A percentile compares a stretch with the other conserved stretches of the same genome.
These are phyloP conservation scores for Penicillium soppii DNA, from an alignment of 495 filamentous ascomycete species.

Conservation along the genomic window DNA sequence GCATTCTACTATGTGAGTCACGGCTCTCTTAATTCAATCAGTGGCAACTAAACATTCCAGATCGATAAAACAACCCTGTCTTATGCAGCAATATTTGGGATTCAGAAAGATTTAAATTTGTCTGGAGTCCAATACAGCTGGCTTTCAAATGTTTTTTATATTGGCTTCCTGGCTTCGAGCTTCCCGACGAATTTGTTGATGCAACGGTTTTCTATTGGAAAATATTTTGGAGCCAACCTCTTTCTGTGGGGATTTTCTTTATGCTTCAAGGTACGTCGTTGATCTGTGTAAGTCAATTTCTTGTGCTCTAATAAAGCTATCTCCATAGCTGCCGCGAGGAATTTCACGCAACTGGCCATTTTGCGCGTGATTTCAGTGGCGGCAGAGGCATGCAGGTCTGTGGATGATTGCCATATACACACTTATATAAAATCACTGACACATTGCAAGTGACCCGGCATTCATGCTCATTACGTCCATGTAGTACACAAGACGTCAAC, in stretches of 20 bases:
- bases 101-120: slow-evolving; percentile 44
- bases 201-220: slow-evolving; percentile 49
- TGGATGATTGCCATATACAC: not conserved
- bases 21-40: too few relatives aligned
- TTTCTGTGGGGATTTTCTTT: slow-evolving; percentile 50
- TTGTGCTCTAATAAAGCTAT: slow-evolving; percentile 13
- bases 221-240: slow-evolving; percentile 51
- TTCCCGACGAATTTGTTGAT: slow-evolving; percentile 50
- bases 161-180: slow-evolving; percentile 51
- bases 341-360: slow-evolving; percentile 45
- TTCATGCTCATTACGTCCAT: slow-evolving; percentile 34
- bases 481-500: slow-evolving; percentile 48
- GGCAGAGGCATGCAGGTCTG: slow-evolving; percentile 44
- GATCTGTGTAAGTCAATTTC: too few relatives aligned
- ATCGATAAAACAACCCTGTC: slow-evolving; percentile 56
- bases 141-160: slow-evolving; percentile 55
- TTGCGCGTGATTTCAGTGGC: slow-evolving; percentile 54
- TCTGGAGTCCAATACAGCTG: slow-evolving; percentile 51
- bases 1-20: slow-evolving; percentile 51
- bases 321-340: slow-evolving; percentile 44
- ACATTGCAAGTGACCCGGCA: slow-evolving; percentile 22
- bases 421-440: not conserved
- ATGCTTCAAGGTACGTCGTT: slow-evolving; percentile 13
- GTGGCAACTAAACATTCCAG: not conserved
- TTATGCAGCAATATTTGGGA: slow-evolving; percentile 57